phyloP scores from a whole-genome alignment of 2,329 filamentous ascomycete species.

The Calonectria multiphialidica region DNA sequence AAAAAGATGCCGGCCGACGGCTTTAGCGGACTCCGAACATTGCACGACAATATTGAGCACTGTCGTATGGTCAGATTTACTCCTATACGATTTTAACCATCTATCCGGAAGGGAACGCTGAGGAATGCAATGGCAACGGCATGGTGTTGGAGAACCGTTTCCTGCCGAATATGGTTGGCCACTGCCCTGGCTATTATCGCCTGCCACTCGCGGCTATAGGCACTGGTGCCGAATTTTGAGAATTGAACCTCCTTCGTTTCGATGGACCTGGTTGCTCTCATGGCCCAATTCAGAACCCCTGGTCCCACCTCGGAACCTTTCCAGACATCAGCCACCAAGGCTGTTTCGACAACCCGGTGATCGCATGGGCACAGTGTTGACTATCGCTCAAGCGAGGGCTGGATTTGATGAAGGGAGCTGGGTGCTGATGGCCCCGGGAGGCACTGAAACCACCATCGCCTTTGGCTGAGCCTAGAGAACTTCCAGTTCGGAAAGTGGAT shows the following conservation, averaged over 20 bases:
- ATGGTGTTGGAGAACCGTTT: neutral
- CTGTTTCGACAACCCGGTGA: conserved; percentile 1
- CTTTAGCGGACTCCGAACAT: conserved; percentile 10
- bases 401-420: conserved; percentile 21
- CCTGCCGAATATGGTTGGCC: neutral
- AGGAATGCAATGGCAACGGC: neutral
- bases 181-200: neutral
- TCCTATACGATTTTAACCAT: neutral
- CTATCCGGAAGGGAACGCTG: neutral
- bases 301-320: neutral
- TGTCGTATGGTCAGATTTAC: conserved; percentile 8
- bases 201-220: neutral
- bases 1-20: conserved; percentile 14
- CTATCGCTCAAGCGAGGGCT: conserved; percentile 18
- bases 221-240: neutral
- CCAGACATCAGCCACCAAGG: neutral
- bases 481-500: conserved; percentile 17
- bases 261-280: neutral
- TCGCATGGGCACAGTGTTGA: neutral
- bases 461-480: conserved; percentile 13
- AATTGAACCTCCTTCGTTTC: neutral
- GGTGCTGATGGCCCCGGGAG: conserved; percentile 24
- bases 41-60: neutral
- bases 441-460: conserved; percentile 35
- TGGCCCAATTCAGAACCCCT: conserved; percentile 9